Percentiles rank a stretch among this genome's conserved stretches.
Conservation (phyloP, 192 early-diverging fungal species). For the Dissophora globulifera region DNA sequence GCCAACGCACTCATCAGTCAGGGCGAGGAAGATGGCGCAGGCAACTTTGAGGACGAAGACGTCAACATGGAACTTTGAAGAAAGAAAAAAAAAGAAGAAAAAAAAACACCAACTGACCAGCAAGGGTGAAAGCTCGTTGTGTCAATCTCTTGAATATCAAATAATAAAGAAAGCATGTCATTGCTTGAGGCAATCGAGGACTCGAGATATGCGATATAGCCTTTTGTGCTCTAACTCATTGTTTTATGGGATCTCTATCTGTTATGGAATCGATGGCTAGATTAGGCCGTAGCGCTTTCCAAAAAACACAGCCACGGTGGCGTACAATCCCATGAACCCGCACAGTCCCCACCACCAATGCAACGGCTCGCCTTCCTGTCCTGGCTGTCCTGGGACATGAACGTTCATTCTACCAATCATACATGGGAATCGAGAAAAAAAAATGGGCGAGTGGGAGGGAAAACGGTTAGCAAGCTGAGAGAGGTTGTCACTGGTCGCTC, state of each 20-base stretch:
- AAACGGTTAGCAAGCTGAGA: too few species aligned
- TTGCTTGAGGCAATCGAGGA: neutral
- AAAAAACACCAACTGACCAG: neutral
- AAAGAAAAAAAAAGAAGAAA: neutral
- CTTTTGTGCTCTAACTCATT: too few species aligned
- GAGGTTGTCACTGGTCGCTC: too few species aligned
- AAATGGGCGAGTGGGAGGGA: too few species aligned
- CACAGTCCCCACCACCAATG: constrained; percentile 34
- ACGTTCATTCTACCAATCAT: constrained; percentile 63
- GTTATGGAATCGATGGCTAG: neutral
- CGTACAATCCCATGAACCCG: constrained; percentile 28
- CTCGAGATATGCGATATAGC: too few species aligned
- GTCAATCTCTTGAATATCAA: too few species aligned
- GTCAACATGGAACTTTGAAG: constrained; percentile 35
- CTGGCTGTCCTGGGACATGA: constrained; percentile 66
- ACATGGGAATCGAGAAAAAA: constrained; percentile 7
- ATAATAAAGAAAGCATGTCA: neutral
- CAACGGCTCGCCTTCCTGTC: constrained; percentile 3
- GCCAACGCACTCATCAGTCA: constrained; percentile 70
- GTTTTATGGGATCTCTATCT: neutral
- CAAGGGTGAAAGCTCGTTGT: too few species aligned
- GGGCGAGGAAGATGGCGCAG: constrained; percentile 28
- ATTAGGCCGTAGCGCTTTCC: constrained; percentile 43
- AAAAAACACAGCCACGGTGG: constrained; percentile 21
- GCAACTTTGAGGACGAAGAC: constrained; percentile 33